These are phyloP conservation scores for Penicillium parvum DNA, from an alignment of 495 filamentous ascomycete genomes.

Conservation along the genomic window DNA sequence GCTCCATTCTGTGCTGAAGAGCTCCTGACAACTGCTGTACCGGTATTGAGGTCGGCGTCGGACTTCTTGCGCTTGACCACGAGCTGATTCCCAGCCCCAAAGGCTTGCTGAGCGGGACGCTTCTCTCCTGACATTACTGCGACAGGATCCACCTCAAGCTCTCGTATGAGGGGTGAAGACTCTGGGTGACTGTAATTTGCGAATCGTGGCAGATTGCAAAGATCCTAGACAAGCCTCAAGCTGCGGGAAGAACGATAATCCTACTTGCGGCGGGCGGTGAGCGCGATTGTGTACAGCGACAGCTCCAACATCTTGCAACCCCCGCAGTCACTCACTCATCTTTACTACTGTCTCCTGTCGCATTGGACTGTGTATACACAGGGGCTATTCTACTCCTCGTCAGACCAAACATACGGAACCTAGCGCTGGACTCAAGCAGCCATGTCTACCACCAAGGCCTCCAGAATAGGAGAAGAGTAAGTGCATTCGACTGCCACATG, in stretches of 20 bases:
- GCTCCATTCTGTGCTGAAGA: constrained; percentile 62
- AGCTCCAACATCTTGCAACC: constrained; percentile 21
- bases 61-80: constrained; percentile 86
- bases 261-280: constrained; percentile 23
- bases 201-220: constrained; percentile 15
- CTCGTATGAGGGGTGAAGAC: background rate
- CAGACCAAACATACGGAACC: background rate
- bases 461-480: constrained; percentile 96
- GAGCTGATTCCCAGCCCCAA: constrained; percentile 67
- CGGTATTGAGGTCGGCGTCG: constrained; percentile 59
- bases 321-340: constrained; percentile 23
- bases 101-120: constrained; percentile 74
- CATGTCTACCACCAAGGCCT: constrained; percentile 78
- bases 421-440: background rate
- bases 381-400: background rate
- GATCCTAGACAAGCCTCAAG: constrained; percentile 15
- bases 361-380: constrained; percentile 4
- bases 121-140: constrained; percentile 80
- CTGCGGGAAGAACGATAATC: constrained; percentile 32
- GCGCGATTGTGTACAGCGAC: constrained; percentile 14
- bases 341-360: constrained; percentile 11
- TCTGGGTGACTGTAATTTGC: constrained; percentile 1
- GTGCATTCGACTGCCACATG: constrained; percentile 29
- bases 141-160: background rate
- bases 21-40: constrained; percentile 60